Evolutionary conservation across 345 rosid species (phyloP), one percentile per base, ranked within the genome.

Genomic region (Boechera retrofracta): DNA sequence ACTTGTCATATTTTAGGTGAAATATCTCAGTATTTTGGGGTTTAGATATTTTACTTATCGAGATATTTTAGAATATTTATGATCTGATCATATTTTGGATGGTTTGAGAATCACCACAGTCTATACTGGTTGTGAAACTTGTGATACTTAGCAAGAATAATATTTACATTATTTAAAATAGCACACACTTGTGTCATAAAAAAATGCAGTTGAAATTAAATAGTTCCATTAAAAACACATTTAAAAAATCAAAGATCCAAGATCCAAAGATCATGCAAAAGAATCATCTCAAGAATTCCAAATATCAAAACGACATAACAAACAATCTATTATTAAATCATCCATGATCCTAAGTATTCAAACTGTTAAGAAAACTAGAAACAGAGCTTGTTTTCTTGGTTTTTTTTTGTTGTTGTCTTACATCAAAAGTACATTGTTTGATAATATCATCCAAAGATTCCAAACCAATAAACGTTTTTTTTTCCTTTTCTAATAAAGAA

Each of bases 191-290:
- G 81, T 71, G 62, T 65, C 77, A 64, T 71, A 47, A 21, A 48
- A 45, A 28, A 56, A 45, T 57, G 18, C 31, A 71, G 81, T 48
- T 57, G 29, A 51, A 48, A 72, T 66, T 71, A 64, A 77, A 45
- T 71, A 66, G 62, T 77, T 71, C 26, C 31, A 44, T 70, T 35
- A 11, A 44, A 24, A 69, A 70, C 42, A 64, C 48, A 52, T 58
- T 65, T 35, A 35, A 5, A 71, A 60, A 65, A 64, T 11, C n/a
- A 38, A 71, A 56, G 68, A 56, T 71, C 67, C 72, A 77, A 71
- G 76, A 70, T 77, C 71, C 80, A 77, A 74, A 78, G 73, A 65
- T 77, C 56, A 72, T 78, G 73, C 73, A 56, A 72, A 72, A 65
- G 56, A 72, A 78, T 71, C 67, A 56, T 71, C 76, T 71, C 60